These are phyloP conservation scores for Yamadazyma nakazawae DNA, from an alignment of 805 yeast species.

Conservation along the genomic window DNA sequence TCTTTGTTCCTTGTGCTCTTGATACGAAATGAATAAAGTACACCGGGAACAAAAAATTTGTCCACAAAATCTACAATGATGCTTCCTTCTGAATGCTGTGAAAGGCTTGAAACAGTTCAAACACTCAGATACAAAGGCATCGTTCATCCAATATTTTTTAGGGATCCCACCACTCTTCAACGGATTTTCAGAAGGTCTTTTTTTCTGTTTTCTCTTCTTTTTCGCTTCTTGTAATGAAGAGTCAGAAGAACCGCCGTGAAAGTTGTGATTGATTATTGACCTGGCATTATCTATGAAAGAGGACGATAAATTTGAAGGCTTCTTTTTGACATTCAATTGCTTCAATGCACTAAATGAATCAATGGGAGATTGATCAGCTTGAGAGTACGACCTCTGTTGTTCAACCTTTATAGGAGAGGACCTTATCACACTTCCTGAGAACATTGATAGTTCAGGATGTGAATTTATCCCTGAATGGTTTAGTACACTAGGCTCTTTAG, in stretches of 20 bases:
- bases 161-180: slow-evolving; percentile 53
- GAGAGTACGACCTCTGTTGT: neutral
- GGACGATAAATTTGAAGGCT: slow-evolving; percentile 30
- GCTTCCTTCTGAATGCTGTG: slow-evolving; percentile 83
- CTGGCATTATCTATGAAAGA: slow-evolving; percentile 39
- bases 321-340: slow-evolving; percentile 21
- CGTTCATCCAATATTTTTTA: slow-evolving; percentile 93
- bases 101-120: slow-evolving; percentile 77
- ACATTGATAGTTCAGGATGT: slow-evolving; percentile 21
- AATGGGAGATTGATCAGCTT: neutral
- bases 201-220: slow-evolving; percentile 27
- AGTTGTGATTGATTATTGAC: slow-evolving; percentile 27
- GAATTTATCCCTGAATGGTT: slow-evolving; percentile 1
- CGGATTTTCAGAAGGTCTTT: slow-evolving; percentile 37
- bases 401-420: slow-evolving; percentile 23
- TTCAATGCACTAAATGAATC: slow-evolving; percentile 21
- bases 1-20: slow-evolving; percentile 39
- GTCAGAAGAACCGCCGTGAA: slow-evolving; percentile 27
- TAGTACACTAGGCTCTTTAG: neutral
- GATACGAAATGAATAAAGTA: slow-evolving; percentile 67
- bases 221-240: slow-evolving; percentile 23
- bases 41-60: slow-evolving; percentile 89
- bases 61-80: slow-evolving; percentile 95
- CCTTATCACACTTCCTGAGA: slow-evolving; percentile 24
- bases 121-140: slow-evolving; percentile 86